Evolutionary conservation across 331 rosid genomes (phyloP).

Genomic region (Acacia concinna): DNA sequence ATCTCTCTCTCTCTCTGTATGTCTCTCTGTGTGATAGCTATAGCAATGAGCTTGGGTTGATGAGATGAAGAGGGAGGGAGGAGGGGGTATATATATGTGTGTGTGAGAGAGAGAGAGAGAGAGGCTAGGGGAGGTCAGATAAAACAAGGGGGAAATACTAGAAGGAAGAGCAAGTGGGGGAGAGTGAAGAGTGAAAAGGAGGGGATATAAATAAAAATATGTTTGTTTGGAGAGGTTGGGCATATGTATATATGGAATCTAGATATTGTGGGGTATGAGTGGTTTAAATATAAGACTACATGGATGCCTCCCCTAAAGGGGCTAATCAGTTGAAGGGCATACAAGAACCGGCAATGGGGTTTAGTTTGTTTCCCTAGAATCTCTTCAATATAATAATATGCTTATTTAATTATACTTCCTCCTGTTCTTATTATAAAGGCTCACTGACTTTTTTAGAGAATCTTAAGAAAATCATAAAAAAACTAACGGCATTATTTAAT

Average conservation of each 20-base stretch:
- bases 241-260: conserved; percentile 61
- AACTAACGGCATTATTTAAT: no score
- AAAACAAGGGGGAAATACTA: conserved; percentile 65
- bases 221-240: conserved; percentile 44
- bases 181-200: conserved; percentile 33
- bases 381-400: neutral
- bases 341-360: conserved; percentile 40
- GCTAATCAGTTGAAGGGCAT: conserved; percentile 42
- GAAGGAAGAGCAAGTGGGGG: conserved; percentile 29
- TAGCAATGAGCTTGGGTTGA: no score
- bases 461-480: no score
- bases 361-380: neutral
- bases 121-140: conserved; percentile 40
- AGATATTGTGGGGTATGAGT: conserved; percentile 63
- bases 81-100: conserved; percentile 40
- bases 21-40: no score
- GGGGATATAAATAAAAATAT: neutral
- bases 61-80: neutral
- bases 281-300: conserved; percentile 44
- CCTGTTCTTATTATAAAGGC: no score
- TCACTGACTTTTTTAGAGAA: no score
- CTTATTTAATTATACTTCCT: no score
- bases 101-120: neutral
- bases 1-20: no score
- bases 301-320: conserved; percentile 41